These are phyloP conservation scores for Umbelopsis isabellina DNA, from an alignment of 192 early-diverging fungal species.

Conservation along the genomic window DNA sequence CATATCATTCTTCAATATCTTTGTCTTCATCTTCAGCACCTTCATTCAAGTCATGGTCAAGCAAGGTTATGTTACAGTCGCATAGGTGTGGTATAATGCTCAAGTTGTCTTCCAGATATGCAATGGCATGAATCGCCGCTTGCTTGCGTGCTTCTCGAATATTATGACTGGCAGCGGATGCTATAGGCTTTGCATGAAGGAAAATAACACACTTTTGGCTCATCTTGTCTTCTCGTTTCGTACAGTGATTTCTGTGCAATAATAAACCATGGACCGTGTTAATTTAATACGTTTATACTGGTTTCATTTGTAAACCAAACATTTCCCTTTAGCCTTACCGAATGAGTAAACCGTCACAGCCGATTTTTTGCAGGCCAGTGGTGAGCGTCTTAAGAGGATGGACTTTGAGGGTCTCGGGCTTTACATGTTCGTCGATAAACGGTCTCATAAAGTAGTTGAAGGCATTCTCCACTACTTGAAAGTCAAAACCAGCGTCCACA, in stretches of 20 bases:
- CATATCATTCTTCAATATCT: not conserved
- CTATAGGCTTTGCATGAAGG: slow-evolving; percentile 39
- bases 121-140: slow-evolving; percentile 40
- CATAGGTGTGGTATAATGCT: slow-evolving; percentile 34
- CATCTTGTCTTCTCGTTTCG: slow-evolving; percentile 17
- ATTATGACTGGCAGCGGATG: slow-evolving; percentile 36
- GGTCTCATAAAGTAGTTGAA: slow-evolving; percentile 46
- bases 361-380: slow-evolving; percentile 39
- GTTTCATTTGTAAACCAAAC: not conserved
- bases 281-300: no score
- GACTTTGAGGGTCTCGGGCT: slow-evolving; percentile 44
- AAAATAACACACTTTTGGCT: slow-evolving; percentile 47
- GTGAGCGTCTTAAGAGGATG: slow-evolving; percentile 50
- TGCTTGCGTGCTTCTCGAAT: slow-evolving; percentile 43
- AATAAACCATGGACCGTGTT: not conserved
- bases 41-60: not conserved
- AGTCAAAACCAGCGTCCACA: slow-evolving; percentile 78
- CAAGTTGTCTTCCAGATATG: slow-evolving; percentile 36
- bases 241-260: slow-evolving; percentile 37
- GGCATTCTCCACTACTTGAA: slow-evolving; percentile 47
- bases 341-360: slow-evolving; percentile 46
- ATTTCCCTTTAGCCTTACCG: slow-evolving; percentile 30
- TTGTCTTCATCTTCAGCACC: slow-evolving; percentile 4
- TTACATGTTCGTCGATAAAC: slow-evolving; percentile 46
- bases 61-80: slow-evolving; percentile 31